These are phyloP conservation scores for Ricinus communis DNA, from an alignment of 345 rosid genomes.

Conservation along the genomic window DNA sequence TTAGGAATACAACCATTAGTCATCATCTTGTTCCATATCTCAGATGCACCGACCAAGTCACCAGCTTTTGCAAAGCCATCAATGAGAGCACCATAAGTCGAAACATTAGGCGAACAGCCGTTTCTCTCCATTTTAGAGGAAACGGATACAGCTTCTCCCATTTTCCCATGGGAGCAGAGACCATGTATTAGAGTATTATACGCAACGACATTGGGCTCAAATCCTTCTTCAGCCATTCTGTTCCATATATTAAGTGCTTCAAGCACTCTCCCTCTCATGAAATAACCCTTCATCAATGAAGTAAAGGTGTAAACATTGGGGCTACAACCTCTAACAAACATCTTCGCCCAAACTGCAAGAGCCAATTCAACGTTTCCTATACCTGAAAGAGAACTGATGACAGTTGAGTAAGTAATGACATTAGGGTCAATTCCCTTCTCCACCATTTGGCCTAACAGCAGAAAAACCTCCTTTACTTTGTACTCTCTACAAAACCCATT, in stretches of 20 bases:
- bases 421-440: constrained; percentile 56
- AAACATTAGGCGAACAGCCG: constrained; percentile 48
- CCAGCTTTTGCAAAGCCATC: constrained; percentile 73
- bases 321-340: constrained; percentile 67
- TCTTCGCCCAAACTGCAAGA: constrained; percentile 59
- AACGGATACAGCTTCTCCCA: constrained; percentile 53
- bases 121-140: constrained; percentile 56
- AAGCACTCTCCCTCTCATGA: constrained; percentile 43
- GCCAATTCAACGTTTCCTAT: constrained; percentile 52
- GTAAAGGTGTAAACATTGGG: constrained; percentile 69
- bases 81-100: constrained; percentile 67
- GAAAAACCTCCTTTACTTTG: constrained; percentile 53
- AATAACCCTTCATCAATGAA: constrained; percentile 72
- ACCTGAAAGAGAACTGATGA: constrained; percentile 57
- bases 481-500: constrained; percentile 58
- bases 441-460: constrained; percentile 48
- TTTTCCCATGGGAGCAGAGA: constrained; percentile 53
- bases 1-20: constrained; percentile 62
- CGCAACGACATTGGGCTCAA: constrained; percentile 57
- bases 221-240: constrained; percentile 46
- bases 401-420: constrained; percentile 68
- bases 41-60: constrained; percentile 56
- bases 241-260: constrained; percentile 69
- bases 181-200: constrained; percentile 69
- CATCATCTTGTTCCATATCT: constrained; percentile 85